A percentile compares a stretch with the other conserved stretches of the same genome.
Evolutionary conservation across 306 rosid genomes (phyloP).

Genomic region (Fragaria ananassa): DNA sequence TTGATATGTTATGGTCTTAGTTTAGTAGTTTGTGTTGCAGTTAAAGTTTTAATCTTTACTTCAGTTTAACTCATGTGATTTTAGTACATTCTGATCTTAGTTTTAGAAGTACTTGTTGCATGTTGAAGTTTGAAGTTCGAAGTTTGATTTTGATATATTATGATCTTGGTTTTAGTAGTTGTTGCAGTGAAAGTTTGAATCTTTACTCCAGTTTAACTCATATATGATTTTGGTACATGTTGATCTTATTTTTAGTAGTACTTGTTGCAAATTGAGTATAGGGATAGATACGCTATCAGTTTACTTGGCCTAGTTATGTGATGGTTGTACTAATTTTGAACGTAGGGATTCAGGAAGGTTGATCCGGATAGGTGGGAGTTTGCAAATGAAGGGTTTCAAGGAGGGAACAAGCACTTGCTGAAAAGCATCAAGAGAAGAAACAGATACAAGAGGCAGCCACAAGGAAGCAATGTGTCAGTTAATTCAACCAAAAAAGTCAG

Average conservation of each 20-base stretch:
- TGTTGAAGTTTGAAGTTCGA: not conserved
- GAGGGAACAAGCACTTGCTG: constrained; percentile 83
- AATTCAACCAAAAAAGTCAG: constrained; percentile 35
- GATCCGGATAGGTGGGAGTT: constrained; percentile 90
- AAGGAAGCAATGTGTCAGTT: constrained; percentile 17
- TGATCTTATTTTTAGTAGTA: not conserved
- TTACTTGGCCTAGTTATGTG: not conserved
- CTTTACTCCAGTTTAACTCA: not conserved
- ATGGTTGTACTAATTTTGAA: not conserved
- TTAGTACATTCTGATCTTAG: not conserved
- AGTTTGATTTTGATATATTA: not conserved
- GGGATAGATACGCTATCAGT: not conserved
- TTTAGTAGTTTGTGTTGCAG: not conserved
- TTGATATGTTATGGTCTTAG: not conserved
- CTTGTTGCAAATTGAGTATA: not conserved
- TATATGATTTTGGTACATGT: not conserved
- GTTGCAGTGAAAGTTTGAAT: not conserved
- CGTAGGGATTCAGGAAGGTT: constrained; percentile 85
- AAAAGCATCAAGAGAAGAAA: constrained; percentile 79
- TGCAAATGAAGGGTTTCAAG: constrained; percentile 78
- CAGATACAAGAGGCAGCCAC: constrained; percentile 44
- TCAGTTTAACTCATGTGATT: not conserved
- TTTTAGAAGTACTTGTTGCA: not conserved
- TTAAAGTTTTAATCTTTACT: not conserved
- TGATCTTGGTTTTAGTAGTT: not conserved